Evolutionary conservation across 176 grass and related monocot genomes (phyloP).

Genomic region (Zea mays): Zm-B73-REFERENCE-NAM-5.0 NC_050105.1:137283001-137283500

Average conservation of each 20-base stretch:
- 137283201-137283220: not conserved
- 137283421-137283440: not conserved
- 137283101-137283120: not conserved
- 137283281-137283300: not conserved
- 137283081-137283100: not conserved
- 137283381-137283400: not conserved
- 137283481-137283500: not conserved
- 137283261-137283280: not conserved
- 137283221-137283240: slow-evolving; percentile 4
- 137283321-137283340: not conserved
- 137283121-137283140: not conserved
- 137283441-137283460: not conserved
- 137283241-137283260: slow-evolving; percentile 5
- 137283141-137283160: not conserved
- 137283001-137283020: not conserved
- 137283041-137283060: not conserved
- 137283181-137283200: not conserved
- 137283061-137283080: not conserved
- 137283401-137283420: not conserved
- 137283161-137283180: not conserved
- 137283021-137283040: not conserved
- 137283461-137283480: not conserved
- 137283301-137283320: not conserved
- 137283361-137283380: not conserved
- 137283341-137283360: not conserved